Evolutionary conservation across 192 early-diverging fungal species (phyloP).

Genomic region (Mortierella antarctica): DNA sequence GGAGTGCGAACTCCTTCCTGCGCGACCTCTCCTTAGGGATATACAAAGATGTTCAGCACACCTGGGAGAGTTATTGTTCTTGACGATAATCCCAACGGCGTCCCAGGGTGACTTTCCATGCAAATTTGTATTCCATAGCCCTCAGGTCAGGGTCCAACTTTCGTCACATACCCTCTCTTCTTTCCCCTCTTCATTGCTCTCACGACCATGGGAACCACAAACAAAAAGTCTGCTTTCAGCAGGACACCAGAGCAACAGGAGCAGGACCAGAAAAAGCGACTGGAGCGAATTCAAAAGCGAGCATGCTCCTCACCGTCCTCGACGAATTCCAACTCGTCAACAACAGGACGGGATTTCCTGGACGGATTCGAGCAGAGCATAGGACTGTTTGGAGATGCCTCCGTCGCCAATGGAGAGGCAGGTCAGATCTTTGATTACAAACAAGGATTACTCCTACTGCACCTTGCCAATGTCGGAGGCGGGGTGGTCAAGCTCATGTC

Average conservation of each 20-base stretch:
- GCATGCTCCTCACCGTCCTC: background rate
- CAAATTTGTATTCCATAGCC: too few relatives aligned
- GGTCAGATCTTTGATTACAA: conserved; percentile 50
- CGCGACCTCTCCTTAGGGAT: too few relatives aligned
- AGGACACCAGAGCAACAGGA: conserved; percentile 31
- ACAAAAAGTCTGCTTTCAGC: background rate
- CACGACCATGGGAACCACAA: too few relatives aligned
- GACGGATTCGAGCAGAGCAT: conserved; percentile 47
- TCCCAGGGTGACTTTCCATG: too few relatives aligned
- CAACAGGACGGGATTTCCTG: conserved; percentile 11
- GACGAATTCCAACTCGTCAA: background rate
- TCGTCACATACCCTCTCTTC: too few relatives aligned
- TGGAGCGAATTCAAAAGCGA: conserved; percentile 17
- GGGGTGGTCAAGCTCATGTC: conserved; percentile 43
- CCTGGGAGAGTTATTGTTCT: too few relatives aligned
- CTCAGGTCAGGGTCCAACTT: too few relatives aligned
- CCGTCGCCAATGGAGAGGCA: conserved; percentile 35
- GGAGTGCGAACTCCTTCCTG: too few relatives aligned
- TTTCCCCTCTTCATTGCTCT: too few relatives aligned
- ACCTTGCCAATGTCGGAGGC: conserved; percentile 44
- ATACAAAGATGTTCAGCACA: too few relatives aligned
- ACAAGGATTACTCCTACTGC: conserved; percentile 13
- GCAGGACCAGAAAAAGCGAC: conserved; percentile 14
- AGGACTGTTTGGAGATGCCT: conserved; percentile 50
- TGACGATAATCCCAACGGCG: too few relatives aligned